Conservation (phyloP, 345 rosid species). For the Carallia brachiata region DNA sequence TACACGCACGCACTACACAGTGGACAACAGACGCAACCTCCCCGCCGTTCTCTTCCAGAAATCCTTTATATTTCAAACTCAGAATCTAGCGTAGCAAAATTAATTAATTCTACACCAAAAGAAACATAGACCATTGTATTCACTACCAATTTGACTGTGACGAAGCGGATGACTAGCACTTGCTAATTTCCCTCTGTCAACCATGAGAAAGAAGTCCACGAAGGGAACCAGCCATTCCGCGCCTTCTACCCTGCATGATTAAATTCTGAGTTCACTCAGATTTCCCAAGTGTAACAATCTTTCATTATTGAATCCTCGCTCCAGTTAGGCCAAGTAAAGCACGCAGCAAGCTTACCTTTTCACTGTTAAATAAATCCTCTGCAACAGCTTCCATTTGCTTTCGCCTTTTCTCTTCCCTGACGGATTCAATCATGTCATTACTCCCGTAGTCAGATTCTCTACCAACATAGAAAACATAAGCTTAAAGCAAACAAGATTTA, state of each 20-base stretch:
- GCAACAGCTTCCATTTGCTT: slow-evolving; percentile 86
- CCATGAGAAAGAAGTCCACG: slow-evolving; percentile 44
- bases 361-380: slow-evolving; percentile 73
- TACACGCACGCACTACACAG: no score
- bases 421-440: slow-evolving; percentile 45
- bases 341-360: slow-evolving; percentile 44
- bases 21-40: no score
- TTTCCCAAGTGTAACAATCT: not conserved
- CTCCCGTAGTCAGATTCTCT: slow-evolving; percentile 54
- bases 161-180: not conserved
- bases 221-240: slow-evolving; percentile 54
- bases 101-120: no score
- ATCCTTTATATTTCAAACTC: not conserved
- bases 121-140: not conserved
- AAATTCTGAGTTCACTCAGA: not conserved
- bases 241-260: slow-evolving; percentile 59
- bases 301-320: not conserved
- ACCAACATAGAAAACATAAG: not conserved
- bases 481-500: not conserved
- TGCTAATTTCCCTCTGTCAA: slow-evolving; percentile 13
- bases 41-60: not conserved
- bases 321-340: not conserved
- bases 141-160: not conserved
- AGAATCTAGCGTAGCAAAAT: not conserved
- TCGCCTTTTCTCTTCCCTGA: slow-evolving; percentile 80